Evolutionary conservation across 441 rosid species (phyloP), one percentile per base, ranked within the genome.

Genomic region (Gossypium gossypioides): DNA sequence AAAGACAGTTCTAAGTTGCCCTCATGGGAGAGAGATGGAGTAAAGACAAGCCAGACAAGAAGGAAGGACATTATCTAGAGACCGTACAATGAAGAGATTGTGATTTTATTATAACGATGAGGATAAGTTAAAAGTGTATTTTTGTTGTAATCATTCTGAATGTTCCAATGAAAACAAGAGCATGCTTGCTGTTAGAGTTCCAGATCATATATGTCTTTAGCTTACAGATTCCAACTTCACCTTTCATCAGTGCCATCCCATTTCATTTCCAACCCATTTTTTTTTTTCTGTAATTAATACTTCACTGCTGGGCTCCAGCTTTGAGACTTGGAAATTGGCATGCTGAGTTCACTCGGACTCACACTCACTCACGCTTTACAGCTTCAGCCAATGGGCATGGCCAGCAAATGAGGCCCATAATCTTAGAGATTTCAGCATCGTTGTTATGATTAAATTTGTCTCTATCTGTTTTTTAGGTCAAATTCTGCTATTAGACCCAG

Each of bases 11-110:
- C 68, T 48, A 74, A 44, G 68, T 16, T 50, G 71, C 29, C 44
- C 29, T 56, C 72, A 42, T 42, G 56, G 76, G 65, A 37, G 52
- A 44, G 24, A 44, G 68, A 71, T 55, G 48, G 32, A 42, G 24
- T 18, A 40, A 5, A 40, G 22, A 46, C 24, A 16, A 18, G 25
- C 37, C 25, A 16, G 67, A 34, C 42, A 67, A 62, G 68, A 64
- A 56, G 60, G 73, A 7, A 34, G 10, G 42, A 6, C 42, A 34
- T 9, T 34, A 6, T 7, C 42, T 34, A 34, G 42, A 34, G 42
- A 54, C 48, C 0, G 6, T 9, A 54, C 50, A 18, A 19, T 52
- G 25, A 51, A 67, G 21, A 50, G 71, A 10, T 25, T 40, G 61
- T 68, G 27, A 54, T 51, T 50, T 27, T n/a, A 16, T 68, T 15